These are phyloP conservation scores for Tilletiaria anomala DNA, from an alignment of 1,284 basidiomycete genomes.

Conservation along the genomic window DNA sequence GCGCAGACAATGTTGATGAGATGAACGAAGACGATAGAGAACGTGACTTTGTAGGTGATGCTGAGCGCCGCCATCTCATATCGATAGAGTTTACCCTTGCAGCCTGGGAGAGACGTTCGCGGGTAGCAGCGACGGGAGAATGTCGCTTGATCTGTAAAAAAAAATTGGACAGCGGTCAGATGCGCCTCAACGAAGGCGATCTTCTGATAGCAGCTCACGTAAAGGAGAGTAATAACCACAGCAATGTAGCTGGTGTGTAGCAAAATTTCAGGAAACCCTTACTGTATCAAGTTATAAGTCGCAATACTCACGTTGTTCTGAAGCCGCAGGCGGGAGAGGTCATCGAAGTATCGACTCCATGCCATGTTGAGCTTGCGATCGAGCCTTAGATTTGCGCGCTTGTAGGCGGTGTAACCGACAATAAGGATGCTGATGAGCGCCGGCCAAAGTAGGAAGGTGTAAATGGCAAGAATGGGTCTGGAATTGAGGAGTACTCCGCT, in stretches of 20 bases:
- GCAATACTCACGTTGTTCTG: constrained; percentile 11
- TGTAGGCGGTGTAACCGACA: constrained; percentile 37
- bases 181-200: not conserved
- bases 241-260: constrained; percentile 24
- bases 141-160: constrained; percentile 20
- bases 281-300: not conserved
- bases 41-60: constrained; percentile 3
- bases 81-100: constrained; percentile 32
- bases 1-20: constrained; percentile 2
- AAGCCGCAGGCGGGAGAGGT: constrained; percentile 20
- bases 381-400: constrained; percentile 30
- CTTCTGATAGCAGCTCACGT: constrained; percentile 16
- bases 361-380: constrained; percentile 38
- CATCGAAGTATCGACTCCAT: constrained; percentile 34
- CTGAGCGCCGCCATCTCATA: constrained; percentile 2
- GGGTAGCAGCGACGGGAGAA: constrained; percentile 39
- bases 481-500: constrained; percentile 34
- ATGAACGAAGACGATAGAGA: constrained; percentile 7
- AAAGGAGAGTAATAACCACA: constrained; percentile 38
- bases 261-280: not conserved
- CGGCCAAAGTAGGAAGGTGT: constrained; percentile 39
- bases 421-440: constrained; percentile 31
- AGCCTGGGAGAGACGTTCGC: constrained; percentile 35
- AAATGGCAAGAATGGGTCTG: constrained; percentile 38
- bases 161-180: not conserved